phyloP scores from a whole-genome alignment of 1,284 basidiomycete genomes.

The Tremellales sp. region DNA sequence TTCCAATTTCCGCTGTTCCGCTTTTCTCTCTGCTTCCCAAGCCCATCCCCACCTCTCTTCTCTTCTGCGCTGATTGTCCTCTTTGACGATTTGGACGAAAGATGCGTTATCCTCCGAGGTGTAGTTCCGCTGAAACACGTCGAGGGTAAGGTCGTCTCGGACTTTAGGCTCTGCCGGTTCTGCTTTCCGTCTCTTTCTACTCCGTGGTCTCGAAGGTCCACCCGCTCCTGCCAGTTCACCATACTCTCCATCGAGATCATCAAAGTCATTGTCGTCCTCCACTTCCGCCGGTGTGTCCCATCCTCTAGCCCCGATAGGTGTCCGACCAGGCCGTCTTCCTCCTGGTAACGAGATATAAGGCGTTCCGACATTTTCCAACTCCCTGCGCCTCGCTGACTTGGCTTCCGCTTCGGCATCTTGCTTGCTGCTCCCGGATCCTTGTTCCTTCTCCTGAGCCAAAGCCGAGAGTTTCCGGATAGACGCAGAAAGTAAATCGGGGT shows the following conservation, averaged over 20 bases:
- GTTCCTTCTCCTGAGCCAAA: slow-evolving; percentile 49
- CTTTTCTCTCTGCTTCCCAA: slow-evolving; percentile 78
- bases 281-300: slow-evolving; percentile 37
- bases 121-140: slow-evolving; percentile 80
- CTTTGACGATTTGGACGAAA: slow-evolving; percentile 81
- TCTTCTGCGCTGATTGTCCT: slow-evolving; percentile 70
- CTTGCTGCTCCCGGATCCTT: too few species aligned
- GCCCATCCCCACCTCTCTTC: slow-evolving; percentile 81
- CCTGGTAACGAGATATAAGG: slow-evolving; percentile 37
- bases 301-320: slow-evolving; percentile 39
- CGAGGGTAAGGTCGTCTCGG: slow-evolving; percentile 59
- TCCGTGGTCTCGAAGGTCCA: slow-evolving; percentile 9
- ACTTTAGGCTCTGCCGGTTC: slow-evolving; percentile 9
- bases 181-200: slow-evolving; percentile 11
- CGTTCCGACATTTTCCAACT: slow-evolving; percentile 31
- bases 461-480: slow-evolving; percentile 69
- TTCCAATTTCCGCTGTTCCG: slow-evolving; percentile 54
- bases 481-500: slow-evolving; percentile 66
- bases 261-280: slow-evolving; percentile 11
- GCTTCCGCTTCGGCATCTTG: slow-evolving; percentile 14
- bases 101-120: slow-evolving; percentile 95
- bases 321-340: slow-evolving; percentile 16
- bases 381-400: slow-evolving; percentile 14
- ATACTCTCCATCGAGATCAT: slow-evolving; percentile 10
- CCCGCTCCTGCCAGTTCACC: slow-evolving; percentile 11